Evolutionary conservation across 1,284 basidiomycete genomes (phyloP).

Genomic region (Sanghuangporus sanghuang): DNA sequence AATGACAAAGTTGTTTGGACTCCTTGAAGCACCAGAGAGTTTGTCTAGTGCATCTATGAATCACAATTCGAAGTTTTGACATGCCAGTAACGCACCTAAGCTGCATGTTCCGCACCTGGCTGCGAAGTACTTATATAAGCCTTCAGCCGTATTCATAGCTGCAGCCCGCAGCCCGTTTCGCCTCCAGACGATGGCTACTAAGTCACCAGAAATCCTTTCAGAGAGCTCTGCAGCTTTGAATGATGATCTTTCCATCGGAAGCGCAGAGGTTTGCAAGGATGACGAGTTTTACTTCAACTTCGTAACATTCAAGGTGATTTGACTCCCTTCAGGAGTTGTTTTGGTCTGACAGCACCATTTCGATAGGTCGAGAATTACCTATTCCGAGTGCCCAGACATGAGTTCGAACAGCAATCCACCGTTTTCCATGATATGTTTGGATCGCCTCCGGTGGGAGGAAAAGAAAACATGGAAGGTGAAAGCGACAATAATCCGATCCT

Average conservation of each 20-base stretch:
- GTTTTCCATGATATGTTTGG: constrained; percentile 9
- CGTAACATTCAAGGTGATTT: not conserved
- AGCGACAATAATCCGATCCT: constrained; percentile 4
- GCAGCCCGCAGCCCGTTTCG: not conserved
- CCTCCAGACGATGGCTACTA: too few relatives aligned
- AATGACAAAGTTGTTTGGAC: too few relatives aligned
- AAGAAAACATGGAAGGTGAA: not conserved
- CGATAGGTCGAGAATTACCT: not conserved
- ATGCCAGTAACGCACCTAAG: not conserved
- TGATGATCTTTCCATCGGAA: not conserved
- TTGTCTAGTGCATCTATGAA: too few relatives aligned
- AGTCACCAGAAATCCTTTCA: too few relatives aligned
- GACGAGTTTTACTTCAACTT: not conserved
- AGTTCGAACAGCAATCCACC: constrained; percentile 2
- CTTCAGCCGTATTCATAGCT: not conserved
- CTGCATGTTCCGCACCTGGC: not conserved
- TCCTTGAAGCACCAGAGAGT: too few relatives aligned
- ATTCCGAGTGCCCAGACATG: not conserved
- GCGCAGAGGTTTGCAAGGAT: not conserved
- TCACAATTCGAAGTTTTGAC: not conserved
- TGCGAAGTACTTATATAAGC: not conserved
- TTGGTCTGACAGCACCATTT: not conserved
- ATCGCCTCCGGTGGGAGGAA: not conserved
- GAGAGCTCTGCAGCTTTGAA: too few relatives aligned
- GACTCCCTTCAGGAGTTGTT: too few relatives aligned